phyloP scores from a whole-genome alignment of 805 yeast species.

The Komagataella pastoris region DNA sequence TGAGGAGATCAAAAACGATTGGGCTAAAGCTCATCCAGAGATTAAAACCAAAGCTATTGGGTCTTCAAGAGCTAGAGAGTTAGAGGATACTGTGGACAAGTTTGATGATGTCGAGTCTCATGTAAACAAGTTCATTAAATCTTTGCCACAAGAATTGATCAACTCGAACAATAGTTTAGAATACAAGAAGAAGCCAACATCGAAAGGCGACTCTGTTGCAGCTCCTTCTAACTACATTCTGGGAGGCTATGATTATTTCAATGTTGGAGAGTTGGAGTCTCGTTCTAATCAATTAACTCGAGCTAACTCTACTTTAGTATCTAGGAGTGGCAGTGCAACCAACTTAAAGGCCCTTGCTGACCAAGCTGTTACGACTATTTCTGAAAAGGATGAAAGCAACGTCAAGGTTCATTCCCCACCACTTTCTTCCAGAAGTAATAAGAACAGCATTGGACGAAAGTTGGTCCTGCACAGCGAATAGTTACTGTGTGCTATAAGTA shows the following conservation, averaged over 20 bases:
- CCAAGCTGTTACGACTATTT: not conserved
- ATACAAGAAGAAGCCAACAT: conserved; percentile 1
- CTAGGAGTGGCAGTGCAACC: conserved; percentile 13
- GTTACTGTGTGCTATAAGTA: not conserved
- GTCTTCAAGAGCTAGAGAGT: conserved; percentile 3
- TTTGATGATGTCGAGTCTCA: conserved; percentile 4
- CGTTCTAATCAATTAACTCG: conserved; percentile 21
- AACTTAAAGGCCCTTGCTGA: conserved; percentile 7
- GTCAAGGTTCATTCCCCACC: not conserved
- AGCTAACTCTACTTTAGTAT: conserved; percentile 12
- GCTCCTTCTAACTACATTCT: conserved; percentile 20
- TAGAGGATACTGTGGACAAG: conserved; percentile 2
- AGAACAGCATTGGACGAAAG: not conserved
- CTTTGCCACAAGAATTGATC: conserved; percentile 19
- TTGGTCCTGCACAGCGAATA: not conserved
- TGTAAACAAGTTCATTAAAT: conserved; percentile 15
- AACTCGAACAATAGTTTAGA: conserved; percentile 11
- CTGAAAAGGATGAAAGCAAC: conserved; percentile 1
- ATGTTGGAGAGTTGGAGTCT: conserved; percentile 37
- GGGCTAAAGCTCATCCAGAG: conserved; percentile 11
- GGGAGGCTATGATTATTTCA: conserved; percentile 52
- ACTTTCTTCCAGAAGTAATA: not conserved
- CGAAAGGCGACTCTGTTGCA: conserved; percentile 1
- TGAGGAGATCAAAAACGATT: conserved; percentile 26
- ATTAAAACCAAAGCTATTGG: conserved; percentile 1